Base-by-base conservation (phyloP, 148 eudicot genomes). In the Mesembryanthemum crystallinum region DNA sequence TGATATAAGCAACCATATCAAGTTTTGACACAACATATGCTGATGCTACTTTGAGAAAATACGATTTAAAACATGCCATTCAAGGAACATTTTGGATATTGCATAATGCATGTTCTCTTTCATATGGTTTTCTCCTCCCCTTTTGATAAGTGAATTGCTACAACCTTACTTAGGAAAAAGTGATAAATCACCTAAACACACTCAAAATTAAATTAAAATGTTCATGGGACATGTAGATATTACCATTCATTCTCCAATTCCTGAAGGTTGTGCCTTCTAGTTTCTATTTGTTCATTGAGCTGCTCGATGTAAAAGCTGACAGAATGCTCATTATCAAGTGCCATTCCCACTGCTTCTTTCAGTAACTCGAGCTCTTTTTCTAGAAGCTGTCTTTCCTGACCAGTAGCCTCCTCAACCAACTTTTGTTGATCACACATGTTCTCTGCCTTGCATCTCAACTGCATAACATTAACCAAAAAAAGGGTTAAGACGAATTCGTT, bases 331-430 rank as follows among this genome's bases (percentile, higher is more conserved):
- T 78, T 77, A 73, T 83, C 86, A 76, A 73, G 79, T 17, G 77
- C 80, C 92, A 89, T 81, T 67, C 77, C 79, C 68, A 32, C 76
- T 18, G 82, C 87, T 78, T 78, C 86, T 80, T 87, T 85, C 64
- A 86, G 79, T 79, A 85, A 37, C 45, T 82, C 76, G 39, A 77
- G 81, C 60, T 88, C 88, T 66, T 81, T 84, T 63, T 75, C 82
- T 23, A 73, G 78, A 73, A 71, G 74, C 32, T 81, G 78, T 43
- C 72, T 71, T 67, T 84, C 61, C 1, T 64, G 29, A 52, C 67
- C 66, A 65, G 60, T 51, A 35, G 21, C 27, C 61, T 69, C 68
- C 76, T 43, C 52, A 17, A 81, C 75, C 64, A 72, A 24, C 71
- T 60, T 68, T 61, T 78, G 83, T 58, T 76, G 82, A 67, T 25